Percentiles rank a stretch among this genome's conserved stretches.
phyloP scores from a whole-genome alignment of 2,329 filamentous ascomycete species.

The Chaetomium sp. region DNA sequence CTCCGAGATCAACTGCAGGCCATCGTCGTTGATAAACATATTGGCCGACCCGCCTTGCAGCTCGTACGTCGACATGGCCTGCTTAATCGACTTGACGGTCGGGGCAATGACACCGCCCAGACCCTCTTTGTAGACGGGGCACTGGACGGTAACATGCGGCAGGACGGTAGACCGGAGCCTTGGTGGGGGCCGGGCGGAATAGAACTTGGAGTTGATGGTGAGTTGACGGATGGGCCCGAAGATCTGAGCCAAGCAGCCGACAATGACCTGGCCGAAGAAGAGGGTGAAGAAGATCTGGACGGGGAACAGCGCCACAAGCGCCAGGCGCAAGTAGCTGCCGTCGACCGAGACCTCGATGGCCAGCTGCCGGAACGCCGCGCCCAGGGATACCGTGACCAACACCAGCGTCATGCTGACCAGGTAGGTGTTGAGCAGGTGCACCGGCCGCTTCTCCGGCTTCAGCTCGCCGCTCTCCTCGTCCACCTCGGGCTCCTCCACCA shows the following conservation, averaged over 20 bases:
- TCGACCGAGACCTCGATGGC: constrained; percentile 64
- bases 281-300: constrained; percentile 75
- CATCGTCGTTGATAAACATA: constrained; percentile 71
- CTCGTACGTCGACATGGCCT: constrained; percentile 70
- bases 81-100: constrained; percentile 70
- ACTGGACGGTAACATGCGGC: constrained; percentile 75
- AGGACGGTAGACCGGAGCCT: constrained; percentile 51
- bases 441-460: constrained; percentile 56
- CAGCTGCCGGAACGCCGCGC: constrained; percentile 63
- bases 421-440: constrained; percentile 64
- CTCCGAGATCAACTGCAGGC: constrained; percentile 60
- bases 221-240: constrained; percentile 71
- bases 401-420: constrained; percentile 61
- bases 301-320: constrained; percentile 59
- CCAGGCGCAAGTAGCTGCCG: constrained; percentile 54
- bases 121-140: constrained; percentile 83
- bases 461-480: constrained; percentile 67
- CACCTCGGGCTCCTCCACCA: constrained; percentile 48
- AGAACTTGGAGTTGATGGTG: constrained; percentile 72
- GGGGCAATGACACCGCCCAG: constrained; percentile 67
- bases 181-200: constrained; percentile 63
- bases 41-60: constrained; percentile 72
- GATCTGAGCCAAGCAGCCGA: constrained; percentile 68
- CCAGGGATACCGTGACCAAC: constrained; percentile 59
- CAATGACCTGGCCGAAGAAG: constrained; percentile 73